Percentiles rank a stretch among this genome's conserved stretches.
These are phyloP conservation scores for Raffaelea albimanens DNA, from an alignment of 2,329 filamentous ascomycete genomes.

Conservation along the genomic window DNA sequence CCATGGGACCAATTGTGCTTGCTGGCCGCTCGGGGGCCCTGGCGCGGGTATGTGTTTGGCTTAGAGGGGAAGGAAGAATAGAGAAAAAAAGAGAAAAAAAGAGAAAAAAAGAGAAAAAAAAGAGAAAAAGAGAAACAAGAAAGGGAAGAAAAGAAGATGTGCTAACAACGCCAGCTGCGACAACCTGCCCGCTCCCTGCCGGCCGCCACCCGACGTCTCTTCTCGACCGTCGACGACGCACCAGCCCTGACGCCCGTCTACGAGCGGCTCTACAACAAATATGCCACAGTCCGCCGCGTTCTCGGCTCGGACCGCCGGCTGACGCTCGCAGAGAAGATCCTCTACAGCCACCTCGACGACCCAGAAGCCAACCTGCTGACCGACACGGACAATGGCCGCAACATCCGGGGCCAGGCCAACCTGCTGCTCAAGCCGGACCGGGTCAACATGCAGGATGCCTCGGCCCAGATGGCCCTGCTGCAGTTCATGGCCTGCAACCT, in stretches of 20 bases:
- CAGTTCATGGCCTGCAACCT: constrained; percentile 98
- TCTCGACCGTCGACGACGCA: constrained; percentile 26
- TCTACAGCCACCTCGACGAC: constrained; percentile 90
- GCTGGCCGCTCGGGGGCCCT: constrained; percentile 37
- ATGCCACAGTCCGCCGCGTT: constrained; percentile 64
- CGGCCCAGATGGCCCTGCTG: constrained; percentile 93
- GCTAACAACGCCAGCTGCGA: constrained; percentile 21
- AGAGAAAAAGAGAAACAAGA: no score
- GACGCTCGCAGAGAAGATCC: constrained; percentile 93
- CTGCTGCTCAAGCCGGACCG: constrained; percentile 95
- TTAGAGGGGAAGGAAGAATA: no score
- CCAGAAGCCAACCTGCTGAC: constrained; percentile 79
- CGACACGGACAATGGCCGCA: constrained; percentile 72
- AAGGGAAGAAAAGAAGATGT: no score
- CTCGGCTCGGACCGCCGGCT: constrained; percentile 54
- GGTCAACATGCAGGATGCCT: constrained; percentile 98
- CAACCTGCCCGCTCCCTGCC: constrained; percentile 20
- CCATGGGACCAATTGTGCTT: constrained; percentile 42
- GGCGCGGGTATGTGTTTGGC: constrained; percentile 28
- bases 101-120: no score
- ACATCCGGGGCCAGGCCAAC: constrained; percentile 80
- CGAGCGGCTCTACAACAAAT: constrained; percentile 67
- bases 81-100: no score
- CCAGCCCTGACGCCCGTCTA: constrained; percentile 59
- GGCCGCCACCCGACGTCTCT: constrained; percentile 19